Evolutionary conservation across 176 grass and related monocot species (phyloP).

Genomic region (Calamus simplicifolius): DNA sequence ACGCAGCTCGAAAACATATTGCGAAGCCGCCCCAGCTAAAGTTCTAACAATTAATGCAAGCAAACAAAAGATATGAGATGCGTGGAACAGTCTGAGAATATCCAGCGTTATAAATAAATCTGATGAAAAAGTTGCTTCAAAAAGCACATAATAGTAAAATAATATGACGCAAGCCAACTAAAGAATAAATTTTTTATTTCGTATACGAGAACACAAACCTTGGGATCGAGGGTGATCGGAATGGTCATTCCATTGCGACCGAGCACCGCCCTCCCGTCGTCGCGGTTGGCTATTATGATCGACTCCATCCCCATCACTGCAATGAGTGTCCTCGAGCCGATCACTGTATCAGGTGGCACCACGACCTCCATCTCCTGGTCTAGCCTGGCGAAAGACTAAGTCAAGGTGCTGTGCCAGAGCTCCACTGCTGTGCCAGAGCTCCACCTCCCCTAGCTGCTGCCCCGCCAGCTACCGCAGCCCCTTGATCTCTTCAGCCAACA

Average conservation of each 20-base stretch:
- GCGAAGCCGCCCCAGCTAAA: too few species aligned
- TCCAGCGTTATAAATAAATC: too few species aligned
- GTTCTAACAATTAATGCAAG: too few species aligned
- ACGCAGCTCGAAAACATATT: too few species aligned
- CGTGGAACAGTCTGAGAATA: too few species aligned
- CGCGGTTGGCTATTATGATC: constrained; percentile 40
- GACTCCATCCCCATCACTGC: constrained; percentile 15
- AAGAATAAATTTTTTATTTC: too few species aligned
- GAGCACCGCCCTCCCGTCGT: constrained; percentile 37
- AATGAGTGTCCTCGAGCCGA: constrained; percentile 37
- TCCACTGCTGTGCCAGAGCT: constrained; percentile 13
- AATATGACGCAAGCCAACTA: too few species aligned
- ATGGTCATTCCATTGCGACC: constrained; percentile 10
- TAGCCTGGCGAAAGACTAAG: constrained; percentile 13
- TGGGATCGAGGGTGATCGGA: constrained; percentile 28
- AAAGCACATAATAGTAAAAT: too few species aligned
- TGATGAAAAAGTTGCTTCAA: too few species aligned
- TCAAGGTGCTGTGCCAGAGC: too few species aligned
- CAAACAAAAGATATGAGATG: too few species aligned
- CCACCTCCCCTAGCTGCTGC: not conserved
- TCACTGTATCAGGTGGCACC: constrained; percentile 2
- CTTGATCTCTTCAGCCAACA: constrained; percentile 3
- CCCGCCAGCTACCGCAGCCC: too few species aligned
- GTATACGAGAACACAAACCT: constrained; percentile 3
- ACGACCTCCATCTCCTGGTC: constrained; percentile 18